These are phyloP conservation scores for Exutisphaerella laricina DNA, from an alignment of 2,329 filamentous ascomycete genomes.

Conservation along the genomic window DNA sequence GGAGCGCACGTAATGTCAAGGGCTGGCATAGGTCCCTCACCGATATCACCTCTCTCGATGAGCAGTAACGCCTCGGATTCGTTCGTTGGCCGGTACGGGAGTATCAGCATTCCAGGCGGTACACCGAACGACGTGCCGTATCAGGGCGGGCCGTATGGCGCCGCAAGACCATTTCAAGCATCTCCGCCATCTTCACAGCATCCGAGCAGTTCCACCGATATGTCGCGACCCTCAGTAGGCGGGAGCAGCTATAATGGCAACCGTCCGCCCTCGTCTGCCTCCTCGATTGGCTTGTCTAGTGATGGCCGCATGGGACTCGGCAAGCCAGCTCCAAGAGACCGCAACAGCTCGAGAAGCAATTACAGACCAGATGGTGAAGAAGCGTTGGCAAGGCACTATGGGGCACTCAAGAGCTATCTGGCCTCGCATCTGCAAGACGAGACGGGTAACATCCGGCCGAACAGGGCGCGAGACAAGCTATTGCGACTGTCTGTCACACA, in stretches of 20 bases:
- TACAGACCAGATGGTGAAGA: slow-evolving; percentile 52
- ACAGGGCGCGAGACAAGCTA: slow-evolving; percentile 90
- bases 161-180: slow-evolving; percentile 24
- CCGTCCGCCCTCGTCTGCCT: slow-evolving; percentile 72
- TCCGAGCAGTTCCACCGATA: slow-evolving; percentile 36
- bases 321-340: slow-evolving; percentile 14
- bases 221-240: slow-evolving; percentile 50
- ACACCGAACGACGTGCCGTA: slow-evolving; percentile 25
- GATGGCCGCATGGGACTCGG: slow-evolving; percentile 54
- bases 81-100: slow-evolving; percentile 27
- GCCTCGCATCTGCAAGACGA: slow-evolving; percentile 66
- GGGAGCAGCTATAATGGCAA: slow-evolving; percentile 34
- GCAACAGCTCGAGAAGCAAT: slow-evolving; percentile 52
- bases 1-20: slow-evolving; percentile 1
- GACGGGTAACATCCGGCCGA: slow-evolving; percentile 66
- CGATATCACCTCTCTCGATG: slow-evolving; percentile 71
- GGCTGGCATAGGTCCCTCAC: slow-evolving; percentile 7
- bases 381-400: slow-evolving; percentile 73
- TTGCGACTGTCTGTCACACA: slow-evolving; percentile 83
- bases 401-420: slow-evolving; percentile 70
- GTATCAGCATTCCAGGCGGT: slow-evolving; percentile 8
- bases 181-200: slow-evolving; percentile 36
- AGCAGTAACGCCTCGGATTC: slow-evolving; percentile 63
- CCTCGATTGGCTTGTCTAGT: slow-evolving; percentile 80
- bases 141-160: slow-evolving; percentile 28